phyloP scores from a whole-genome alignment of 2,329 filamentous ascomycete genomes.

The Colletotrichum endophyticum region DNA sequence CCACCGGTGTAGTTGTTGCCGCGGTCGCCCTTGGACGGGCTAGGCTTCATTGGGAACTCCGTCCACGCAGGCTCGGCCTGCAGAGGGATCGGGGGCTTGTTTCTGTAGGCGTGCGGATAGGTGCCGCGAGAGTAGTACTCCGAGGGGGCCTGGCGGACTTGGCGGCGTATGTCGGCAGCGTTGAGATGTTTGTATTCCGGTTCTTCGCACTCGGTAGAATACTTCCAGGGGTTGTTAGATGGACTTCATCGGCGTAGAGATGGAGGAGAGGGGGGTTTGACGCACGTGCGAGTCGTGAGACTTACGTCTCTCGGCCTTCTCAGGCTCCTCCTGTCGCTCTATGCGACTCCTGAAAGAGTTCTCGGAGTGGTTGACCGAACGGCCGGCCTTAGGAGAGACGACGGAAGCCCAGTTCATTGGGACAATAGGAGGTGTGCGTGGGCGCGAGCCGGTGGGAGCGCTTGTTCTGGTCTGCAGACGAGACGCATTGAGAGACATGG shows the following conservation, averaged over 20 bases:
- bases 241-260: neutral
- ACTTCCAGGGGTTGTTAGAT: neutral
- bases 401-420: neutral
- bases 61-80: accelerated
- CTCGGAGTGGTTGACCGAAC: neutral
- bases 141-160: neutral
- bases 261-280: neutral
- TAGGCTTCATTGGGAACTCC: neutral
- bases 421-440: neutral
- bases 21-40: neutral
- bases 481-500: neutral
- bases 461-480: neutral
- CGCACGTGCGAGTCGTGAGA: neutral
- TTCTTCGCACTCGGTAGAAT: neutral
- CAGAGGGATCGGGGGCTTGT: neutral
- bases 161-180: neutral
- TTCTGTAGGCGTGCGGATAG: neutral
- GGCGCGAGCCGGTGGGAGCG: neutral
- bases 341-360: neutral
- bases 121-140: neutral
- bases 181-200: neutral
- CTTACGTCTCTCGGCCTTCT: neutral
- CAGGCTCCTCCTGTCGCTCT: accelerated
- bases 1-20: neutral
- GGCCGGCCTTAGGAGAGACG: neutral